Conservation (phyloP, 495 filamentous ascomycete species). For the Cenococcum geophilum region DNA sequence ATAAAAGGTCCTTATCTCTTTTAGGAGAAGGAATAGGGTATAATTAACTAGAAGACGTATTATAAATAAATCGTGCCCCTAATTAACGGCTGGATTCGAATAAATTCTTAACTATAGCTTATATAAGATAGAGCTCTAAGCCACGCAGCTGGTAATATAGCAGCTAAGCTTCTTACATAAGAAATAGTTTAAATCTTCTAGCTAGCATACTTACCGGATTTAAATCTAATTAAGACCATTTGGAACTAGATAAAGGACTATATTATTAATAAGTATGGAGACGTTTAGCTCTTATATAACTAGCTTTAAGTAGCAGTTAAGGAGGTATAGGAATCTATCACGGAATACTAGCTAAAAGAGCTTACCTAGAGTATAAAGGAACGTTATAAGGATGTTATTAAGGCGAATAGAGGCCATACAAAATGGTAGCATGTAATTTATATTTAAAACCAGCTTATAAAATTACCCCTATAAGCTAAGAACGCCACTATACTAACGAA, state of each 20-base stretch:
- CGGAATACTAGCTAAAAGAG: conserved; percentile 2
- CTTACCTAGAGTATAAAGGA: conserved; percentile 11
- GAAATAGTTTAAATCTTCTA: conserved; percentile 17
- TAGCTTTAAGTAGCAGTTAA: conserved; percentile 4
- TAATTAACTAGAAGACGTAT: conserved; percentile 17
- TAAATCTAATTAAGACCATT: conserved; percentile 16
- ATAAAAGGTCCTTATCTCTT: conserved; percentile 16
- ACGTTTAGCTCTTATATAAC: not conserved
- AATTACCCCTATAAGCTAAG: not conserved
- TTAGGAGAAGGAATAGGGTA: conserved; percentile 31
- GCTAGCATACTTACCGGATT: conserved; percentile 29
- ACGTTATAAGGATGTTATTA: conserved; percentile 16
- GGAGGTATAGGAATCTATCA: conserved; percentile 18
- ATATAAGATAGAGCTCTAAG: conserved; percentile 25
- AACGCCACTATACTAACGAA: not conserved
- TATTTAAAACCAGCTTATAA: not conserved
- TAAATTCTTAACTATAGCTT: conserved; percentile 18
- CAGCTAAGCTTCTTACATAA: not conserved
- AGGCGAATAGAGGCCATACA: conserved; percentile 6
- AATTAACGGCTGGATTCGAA: conserved; percentile 15
- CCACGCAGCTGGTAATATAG: conserved; percentile 14
- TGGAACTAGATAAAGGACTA: no score
- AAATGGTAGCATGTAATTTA: not conserved
- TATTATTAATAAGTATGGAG: not conserved
- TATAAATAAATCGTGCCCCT: conserved; percentile 12